A percentile compares a stretch with the other conserved stretches of the same genome.
Conservation (phyloP, 441 rosid genomes). For the Populus trichocarpa region DNA sequence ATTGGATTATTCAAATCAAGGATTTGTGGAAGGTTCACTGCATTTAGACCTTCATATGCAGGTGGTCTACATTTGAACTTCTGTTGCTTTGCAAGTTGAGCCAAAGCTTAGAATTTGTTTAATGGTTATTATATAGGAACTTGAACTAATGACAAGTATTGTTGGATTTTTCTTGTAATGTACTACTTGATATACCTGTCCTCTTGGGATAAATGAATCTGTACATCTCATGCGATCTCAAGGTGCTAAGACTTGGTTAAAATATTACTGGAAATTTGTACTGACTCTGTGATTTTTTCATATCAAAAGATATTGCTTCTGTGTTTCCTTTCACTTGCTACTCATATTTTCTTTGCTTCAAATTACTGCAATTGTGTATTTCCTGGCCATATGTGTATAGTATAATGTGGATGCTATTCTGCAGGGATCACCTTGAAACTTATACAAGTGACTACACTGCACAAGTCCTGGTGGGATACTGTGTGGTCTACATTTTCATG, state of each 20-base stretch:
- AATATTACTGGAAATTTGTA: neutral
- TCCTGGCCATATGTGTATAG: neutral
- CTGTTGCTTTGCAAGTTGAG: neutral
- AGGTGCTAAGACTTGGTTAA: neutral
- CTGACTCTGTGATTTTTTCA: neutral
- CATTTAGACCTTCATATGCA: neutral
- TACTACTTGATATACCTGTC: neutral
- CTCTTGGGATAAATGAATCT: neutral
- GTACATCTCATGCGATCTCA: neutral
- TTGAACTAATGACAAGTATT: neutral
- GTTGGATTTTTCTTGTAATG: neutral
- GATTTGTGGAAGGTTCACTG: neutral
- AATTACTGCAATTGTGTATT: neutral
- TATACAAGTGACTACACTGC: constrained; percentile 85
- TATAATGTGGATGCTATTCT: neutral
- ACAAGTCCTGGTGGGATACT: constrained; percentile 81
- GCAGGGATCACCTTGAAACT: constrained; percentile 76
- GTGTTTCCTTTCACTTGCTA: neutral
- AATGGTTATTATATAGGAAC: neutral
- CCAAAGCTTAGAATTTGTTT: neutral
- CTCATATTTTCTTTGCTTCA: neutral
- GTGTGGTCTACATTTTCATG: constrained; percentile 75
- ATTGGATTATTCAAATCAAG: neutral
- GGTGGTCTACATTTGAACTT: neutral
- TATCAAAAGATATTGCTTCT: neutral